Evolutionary conservation across 139 green algal genomes (phyloP).

Genomic region (Zygnema cylindricum): DNA sequence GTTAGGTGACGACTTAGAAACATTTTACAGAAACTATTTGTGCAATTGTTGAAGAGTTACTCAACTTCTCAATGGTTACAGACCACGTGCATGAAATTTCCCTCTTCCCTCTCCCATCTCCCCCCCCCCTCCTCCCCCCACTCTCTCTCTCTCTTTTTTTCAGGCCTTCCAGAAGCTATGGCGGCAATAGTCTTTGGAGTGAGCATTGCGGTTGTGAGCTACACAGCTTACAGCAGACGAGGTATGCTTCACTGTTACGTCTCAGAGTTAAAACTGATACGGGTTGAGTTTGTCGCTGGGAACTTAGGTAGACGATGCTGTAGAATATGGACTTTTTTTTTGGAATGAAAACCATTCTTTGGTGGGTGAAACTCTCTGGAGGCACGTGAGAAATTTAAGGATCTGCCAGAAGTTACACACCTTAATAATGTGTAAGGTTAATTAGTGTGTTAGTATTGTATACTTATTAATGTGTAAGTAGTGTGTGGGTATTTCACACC

Average conservation of each 20-base stretch:
- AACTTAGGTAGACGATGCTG: no score
- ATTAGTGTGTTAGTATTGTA: no score
- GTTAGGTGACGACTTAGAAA: not conserved
- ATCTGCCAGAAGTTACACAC: no score
- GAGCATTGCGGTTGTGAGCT: not conserved
- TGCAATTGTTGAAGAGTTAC: not conserved
- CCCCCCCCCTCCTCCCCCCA: no score
- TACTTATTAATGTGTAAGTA: not conserved
- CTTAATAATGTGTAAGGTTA: no score
- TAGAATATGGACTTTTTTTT: not conserved
- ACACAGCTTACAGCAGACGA: not conserved
- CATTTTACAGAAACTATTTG: not conserved
- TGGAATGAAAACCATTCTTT: no score
- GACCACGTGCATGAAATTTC: no score
- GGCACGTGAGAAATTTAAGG: no score
- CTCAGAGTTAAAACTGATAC: not conserved
- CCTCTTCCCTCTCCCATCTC: no score
- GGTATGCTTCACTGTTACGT: not conserved
- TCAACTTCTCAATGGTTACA: no score
- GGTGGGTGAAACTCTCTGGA: no score
- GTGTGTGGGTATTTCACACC: not conserved
- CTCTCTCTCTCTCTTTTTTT: not conserved
- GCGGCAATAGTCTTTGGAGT: not conserved
- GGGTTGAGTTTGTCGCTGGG: no score
- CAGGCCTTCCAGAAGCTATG: not conserved